Conservation (phyloP, 2,329 filamentous ascomycete species). For the Xylariaceae sp. region DNA sequence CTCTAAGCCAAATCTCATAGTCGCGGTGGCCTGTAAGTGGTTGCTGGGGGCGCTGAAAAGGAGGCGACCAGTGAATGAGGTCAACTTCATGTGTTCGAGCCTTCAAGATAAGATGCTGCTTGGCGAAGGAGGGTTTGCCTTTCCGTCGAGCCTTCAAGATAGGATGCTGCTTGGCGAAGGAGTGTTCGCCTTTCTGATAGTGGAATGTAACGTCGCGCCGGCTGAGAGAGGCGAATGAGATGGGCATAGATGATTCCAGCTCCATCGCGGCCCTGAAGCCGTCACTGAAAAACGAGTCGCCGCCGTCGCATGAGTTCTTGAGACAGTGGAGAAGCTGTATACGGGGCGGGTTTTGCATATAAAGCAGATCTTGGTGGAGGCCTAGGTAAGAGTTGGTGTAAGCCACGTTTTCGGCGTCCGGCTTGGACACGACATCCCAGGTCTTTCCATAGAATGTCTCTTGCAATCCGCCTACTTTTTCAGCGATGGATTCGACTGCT, state of each 20-base stretch:
- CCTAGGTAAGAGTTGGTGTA: conserved; percentile 77
- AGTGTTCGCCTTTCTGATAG: conserved; percentile 54
- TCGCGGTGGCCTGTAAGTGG: no score
- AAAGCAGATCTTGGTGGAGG: conserved; percentile 90
- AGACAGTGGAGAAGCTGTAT: conserved; percentile 88
- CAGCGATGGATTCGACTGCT: conserved; percentile 60
- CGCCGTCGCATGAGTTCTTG: conserved; percentile 69
- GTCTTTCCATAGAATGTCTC: conserved; percentile 87
- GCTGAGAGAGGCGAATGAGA: conserved; percentile 31
- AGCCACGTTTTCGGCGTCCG: conserved; percentile 81
- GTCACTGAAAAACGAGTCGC: conserved; percentile 82
- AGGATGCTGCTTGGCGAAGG: no score
- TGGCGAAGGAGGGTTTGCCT: no score
- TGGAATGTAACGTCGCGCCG: conserved; percentile 44
- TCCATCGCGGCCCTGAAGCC: conserved; percentile 51
- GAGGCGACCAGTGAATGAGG: conserved; percentile 71
- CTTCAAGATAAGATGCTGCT: no score
- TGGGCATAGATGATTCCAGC: no score
- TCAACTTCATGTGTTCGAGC: no score
- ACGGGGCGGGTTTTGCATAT: conserved; percentile 70
- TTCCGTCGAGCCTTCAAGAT: no score
- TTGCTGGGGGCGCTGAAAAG: conserved; percentile 57
- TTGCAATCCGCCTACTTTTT: conserved; percentile 68
- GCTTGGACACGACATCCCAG: conserved; percentile 81
- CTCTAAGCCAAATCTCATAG: no score